Evolutionary conservation across 495 filamentous ascomycete genomes (phyloP), one percentile per base, ranked within the genome.

Genomic region (Viridothelium virens): DNA sequence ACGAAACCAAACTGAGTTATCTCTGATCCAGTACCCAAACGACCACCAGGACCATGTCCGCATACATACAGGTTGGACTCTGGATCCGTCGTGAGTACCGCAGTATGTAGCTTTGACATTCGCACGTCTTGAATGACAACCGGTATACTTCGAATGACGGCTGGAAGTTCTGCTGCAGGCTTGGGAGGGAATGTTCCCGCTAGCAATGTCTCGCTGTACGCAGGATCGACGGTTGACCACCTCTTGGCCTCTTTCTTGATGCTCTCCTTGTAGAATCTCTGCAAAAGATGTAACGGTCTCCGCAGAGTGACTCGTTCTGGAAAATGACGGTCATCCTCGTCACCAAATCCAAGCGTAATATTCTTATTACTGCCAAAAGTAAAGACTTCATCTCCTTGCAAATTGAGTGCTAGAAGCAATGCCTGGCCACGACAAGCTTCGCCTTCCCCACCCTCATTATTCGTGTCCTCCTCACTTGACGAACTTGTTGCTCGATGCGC

Each of bases 301-400:
- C 87, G 84, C 66, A 97, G 74, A 31, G 77, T 76, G 12, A 96
- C 83, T 50, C 91, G 85, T 72, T 98, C 94, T 0, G 94, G 94
- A 74, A 86, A 96, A 63, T 97, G 91, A 2, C 94, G 87, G 69
- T 98, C 92, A 74, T 96, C 92, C 70, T 92, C 86, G 72, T 97
- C 91, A 16, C 91, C 91, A 69, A 97, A 89, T 2, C 95, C 94
- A 50, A 98, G 83, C 7, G 89, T 92, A 12, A 96, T 78, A 70
- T 98, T 98, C 70, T 94, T 93, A 75, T 96, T 97, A 74, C 91
- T 96, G 25, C 94, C 94, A 73, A 96, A 94, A 0, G 89, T 88
- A 70, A 89, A 98, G 0, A 96, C 76, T 72, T 98, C 94, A 73
- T 96, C 92, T 14, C 89, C 92, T 31, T 82, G 74, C 39, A 85